Evolutionary conservation across 331 rosid genomes (phyloP), one percentile per base, ranked within the genome.

Genomic region (Acacia concinna): DNA sequence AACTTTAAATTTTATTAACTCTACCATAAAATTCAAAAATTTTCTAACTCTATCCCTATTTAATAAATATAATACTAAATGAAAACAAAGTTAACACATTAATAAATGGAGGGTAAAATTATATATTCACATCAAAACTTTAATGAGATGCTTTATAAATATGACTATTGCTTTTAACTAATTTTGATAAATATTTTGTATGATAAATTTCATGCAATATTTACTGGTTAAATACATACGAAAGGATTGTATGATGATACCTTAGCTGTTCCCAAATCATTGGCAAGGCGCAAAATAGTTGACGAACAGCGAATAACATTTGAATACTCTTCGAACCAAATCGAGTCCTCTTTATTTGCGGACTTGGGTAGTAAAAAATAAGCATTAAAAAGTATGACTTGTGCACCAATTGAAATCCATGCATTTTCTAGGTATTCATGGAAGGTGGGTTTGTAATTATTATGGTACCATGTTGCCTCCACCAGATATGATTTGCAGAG

Each of bases 341-440:
- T 44, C 20, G 0, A 44, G 6, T 0, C 0, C 5, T 0, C 51
- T 44, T 12, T n/a, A n/a, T n/a, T n/a, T n/a, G n/a, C n/a, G n/a
- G 51, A 10, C 31, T 63, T 5, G 5, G 43, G 4, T 7, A 63
- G 37, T n/a, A 17, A 18, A 17, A 31, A 17, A 8, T 15, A 63
- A 32, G 69, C 10, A 31, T 17, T 11, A 31, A 63, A 23, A 63
- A 41, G 46, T 6, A n/a, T 41, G 13, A 32, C 13, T 5, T 1
- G 21, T 17, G 6, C 5, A 63, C 41, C 1, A 14, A 17, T 31
- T 32, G 69, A 31, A 7, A 63, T 32, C 69, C 69, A 31, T 3
- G 2, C 69, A 63, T 63, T 63, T 25, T 63, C 69, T 37, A 63
- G 6, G n/a, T 63, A 63, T 9, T 63, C 69, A 31, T 63, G 23